Base-by-base conservation (phyloP, 345 rosid genomes). In the Firmiana major region DNA sequence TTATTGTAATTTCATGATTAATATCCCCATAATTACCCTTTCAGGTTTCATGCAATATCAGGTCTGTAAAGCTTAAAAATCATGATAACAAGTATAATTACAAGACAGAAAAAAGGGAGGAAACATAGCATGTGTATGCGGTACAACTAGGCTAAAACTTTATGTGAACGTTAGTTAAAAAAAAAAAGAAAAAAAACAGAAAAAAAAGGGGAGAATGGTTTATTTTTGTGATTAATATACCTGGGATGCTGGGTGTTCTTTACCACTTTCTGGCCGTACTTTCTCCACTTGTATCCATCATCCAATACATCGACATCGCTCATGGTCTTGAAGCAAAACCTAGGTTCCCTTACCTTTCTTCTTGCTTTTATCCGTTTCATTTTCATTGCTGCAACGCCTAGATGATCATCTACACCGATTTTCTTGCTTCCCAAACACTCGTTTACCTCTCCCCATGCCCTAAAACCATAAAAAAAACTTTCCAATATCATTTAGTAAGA, bases 231-330 rank as follows among this genome's bases (percentile, higher is more conserved):
- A 77, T 21, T 9, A 24, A 71, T 3, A 28, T 67, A 95, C 99
- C 99, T 96, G 84, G 99, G 99, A 85, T 96, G 98, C 82, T 87
- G 94, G 15, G 99, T 96, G 89, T 96, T 93, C 88, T 96, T 96
- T 26, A 92, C 99, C 73, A 96, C 99, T 84, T 96, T 96, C 92
- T 96, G 99, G 74, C 99, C 99, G 81, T 96, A 96, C 84, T 96
- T 96, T 69, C 99, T 86, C 99, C 99, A 96, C 80, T 94, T 87
- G 81, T 96, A 96, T 31, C 99, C 99, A 84, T 96, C 99, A 79
- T 96, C 98, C 69, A 96, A 82, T 45, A 96, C 97, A 88, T 96
- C 99, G 38, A 96, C 86, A 4, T 96, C 98, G 78, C 98, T 96
- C 84, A 93, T 84, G 67, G 99, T 96, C 92, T 96, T 93, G 90